Evolutionary conservation across 1,284 basidiomycete genomes (phyloP).

Genomic region (Sporisorium iseilematis-ciliati): DNA sequence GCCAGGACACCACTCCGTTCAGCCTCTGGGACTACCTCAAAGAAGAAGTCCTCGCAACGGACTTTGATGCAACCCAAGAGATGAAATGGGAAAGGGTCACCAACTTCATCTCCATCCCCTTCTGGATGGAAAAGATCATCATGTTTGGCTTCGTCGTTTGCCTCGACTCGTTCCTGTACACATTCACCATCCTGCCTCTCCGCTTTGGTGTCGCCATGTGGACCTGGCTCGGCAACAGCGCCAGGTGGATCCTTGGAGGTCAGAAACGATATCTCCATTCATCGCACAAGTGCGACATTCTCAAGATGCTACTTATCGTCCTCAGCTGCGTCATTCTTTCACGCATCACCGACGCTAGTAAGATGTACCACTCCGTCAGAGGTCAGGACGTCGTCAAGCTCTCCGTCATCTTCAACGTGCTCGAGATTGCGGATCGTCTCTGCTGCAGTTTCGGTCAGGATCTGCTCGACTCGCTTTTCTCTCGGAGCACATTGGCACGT

Average conservation of each 20-base stretch:
- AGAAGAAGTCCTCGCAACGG: constrained; percentile 83
- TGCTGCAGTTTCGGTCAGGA: constrained; percentile 98
- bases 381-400: constrained; percentile 88
- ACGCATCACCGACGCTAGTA: constrained; percentile 91
- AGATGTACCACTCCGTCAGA: constrained; percentile 98
- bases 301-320: constrained; percentile 82
- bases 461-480: constrained; percentile 94
- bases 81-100: constrained; percentile 97
- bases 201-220: constrained; percentile 72
- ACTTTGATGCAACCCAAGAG: constrained; percentile 92
- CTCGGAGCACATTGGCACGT: constrained; percentile 84
- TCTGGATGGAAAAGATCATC: constrained; percentile 96
- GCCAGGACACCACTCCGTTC: constrained; percentile 45
- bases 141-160: constrained; percentile 93
- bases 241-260: constrained; percentile 50
- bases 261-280: constrained; percentile 57
- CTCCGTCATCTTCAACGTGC: constrained; percentile 96
- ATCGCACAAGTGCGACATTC: constrained; percentile 90
- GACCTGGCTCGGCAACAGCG: constrained; percentile 50
- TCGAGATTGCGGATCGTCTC: constrained; percentile 88
- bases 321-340: constrained; percentile 81
- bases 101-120: constrained; percentile 92
- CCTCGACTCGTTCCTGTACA: constrained; percentile 96
- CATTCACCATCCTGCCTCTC: constrained; percentile 96
- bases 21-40: constrained; percentile 92